Evolutionary conservation across 345 rosid genomes (phyloP), one percentile per base, ranked within the genome.

Genomic region (Gossypium turneri): DNA sequence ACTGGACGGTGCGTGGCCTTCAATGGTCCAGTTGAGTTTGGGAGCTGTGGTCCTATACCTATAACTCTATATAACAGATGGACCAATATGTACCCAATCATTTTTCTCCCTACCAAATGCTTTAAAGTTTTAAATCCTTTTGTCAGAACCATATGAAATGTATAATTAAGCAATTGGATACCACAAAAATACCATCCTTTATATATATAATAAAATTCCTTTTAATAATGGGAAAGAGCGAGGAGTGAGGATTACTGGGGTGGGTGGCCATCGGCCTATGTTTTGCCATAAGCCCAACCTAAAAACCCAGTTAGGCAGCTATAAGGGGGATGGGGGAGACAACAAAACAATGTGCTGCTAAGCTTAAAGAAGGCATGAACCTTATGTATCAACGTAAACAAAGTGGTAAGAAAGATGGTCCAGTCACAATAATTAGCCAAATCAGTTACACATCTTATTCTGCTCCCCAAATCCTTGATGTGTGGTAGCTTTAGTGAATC

Each of bases 11-110:
- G 16, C 58, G 7, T 67, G 29, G 56, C 63, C 63, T 17, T 41
- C 17, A 52, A 72, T 75, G 81, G 78, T 75, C 81, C 81, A 27
- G 22, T 7, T 34, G 24, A 59, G 67, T 60, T 62, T 51, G 56
- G 56, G 29, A 56, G 24, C 29, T n/a, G 81, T 75, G 82, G 78
- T 79, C 78, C 51, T 62, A 34, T 43, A 0, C 72, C 62, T 38
- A 62, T 77, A 20, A 9, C 70, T 44, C 70, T 44, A 66, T 66
- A 0, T 17, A 44, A 44, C 17, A 44, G 1, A 53, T 66, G 52
- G 70, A 43, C 70, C 16, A 65, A 4, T 0, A 44, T 44, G n/a
- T 65, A 66, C 17, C 70, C 70, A 66, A 66, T 66, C 70, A 66
- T 38, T 65, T n/a, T 19, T n/a, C 29, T 43, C 2, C 70, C 16